Base-by-base conservation (phyloP, 345 rosid genomes). In the Syzygium oleosum region DNA sequence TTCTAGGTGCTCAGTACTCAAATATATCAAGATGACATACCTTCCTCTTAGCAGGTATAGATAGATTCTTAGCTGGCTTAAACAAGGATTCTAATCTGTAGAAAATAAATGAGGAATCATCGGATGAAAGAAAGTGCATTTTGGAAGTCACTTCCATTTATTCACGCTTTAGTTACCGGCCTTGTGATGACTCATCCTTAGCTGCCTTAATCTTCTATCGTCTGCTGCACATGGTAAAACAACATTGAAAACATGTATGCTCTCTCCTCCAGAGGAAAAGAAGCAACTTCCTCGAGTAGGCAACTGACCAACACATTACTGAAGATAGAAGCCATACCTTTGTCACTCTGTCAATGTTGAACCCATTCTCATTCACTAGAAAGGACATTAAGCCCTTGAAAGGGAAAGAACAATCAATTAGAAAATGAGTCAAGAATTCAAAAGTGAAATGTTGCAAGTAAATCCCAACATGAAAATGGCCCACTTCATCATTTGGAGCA, bases 341-440 rank as follows among this genome's bases (percentile, higher is more conserved):
- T 10, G 93, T 94, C 80, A 96, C 96, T 90, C 98, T 94, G 78
- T 95, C 98, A 85, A 91, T 89, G 88, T 92, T 96, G 94, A 43
- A 43, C 46, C 99, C 99, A 92, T 98, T 96, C 92, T 96, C 98
- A 92, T 92, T 94, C 89, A 98, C 97, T 88, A 98, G 91, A 90
- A 94, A 94, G 53, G 92, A 77, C 46, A 89, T 86, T 55, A 89
- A 55, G 27, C 87, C 90, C 90, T 89, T 80, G 51, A 84, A 89
- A 78, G 31, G 43, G 85, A 17, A 58, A 80, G 27, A 38, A 34
- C 25, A 58, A 46, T n/a, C 79, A 56, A 8, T 49, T 85, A 17
- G 51, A 21, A 43, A 41, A 43, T 43, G 46, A 43, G 46, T 43
- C 7, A 43, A 63, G 31, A 54, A 21, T 21, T 52, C 27, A 89